Percentiles rank a stretch among this genome's conserved stretches.
phyloP scores from a whole-genome alignment of 345 rosid genomes.

The Moricandia moricandioides region DNA sequence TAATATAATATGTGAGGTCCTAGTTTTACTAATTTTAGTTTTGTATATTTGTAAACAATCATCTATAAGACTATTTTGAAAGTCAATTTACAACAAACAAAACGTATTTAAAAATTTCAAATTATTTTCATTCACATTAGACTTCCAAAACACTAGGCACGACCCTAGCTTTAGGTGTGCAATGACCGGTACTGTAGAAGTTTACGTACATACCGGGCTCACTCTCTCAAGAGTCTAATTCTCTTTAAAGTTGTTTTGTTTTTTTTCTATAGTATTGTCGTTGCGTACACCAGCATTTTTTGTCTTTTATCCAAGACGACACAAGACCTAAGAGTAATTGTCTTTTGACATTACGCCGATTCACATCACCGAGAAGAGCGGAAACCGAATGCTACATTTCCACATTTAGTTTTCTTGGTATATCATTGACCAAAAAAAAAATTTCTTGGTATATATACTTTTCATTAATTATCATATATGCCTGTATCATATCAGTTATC shows the following conservation, averaged over 20 bases:
- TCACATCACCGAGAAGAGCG: conserved; percentile 32
- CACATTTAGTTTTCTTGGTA: background rate
- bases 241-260: conserved; percentile 1
- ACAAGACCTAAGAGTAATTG: background rate
- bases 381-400: conserved; percentile 5
- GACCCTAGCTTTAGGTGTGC: background rate
- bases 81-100: background rate
- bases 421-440: background rate
- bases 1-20: background rate
- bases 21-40: background rate
- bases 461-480: too few species aligned
- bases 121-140: background rate
- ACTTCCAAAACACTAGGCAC: background rate
- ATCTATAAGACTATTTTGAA: background rate
- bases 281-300: conserved; percentile 18
- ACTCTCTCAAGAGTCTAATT: background rate
- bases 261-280: conserved; percentile 22
- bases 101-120: background rate
- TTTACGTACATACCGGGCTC: conserved; percentile 13
- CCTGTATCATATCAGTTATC: too few species aligned
- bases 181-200: conserved; percentile 14
- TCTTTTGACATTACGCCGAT: conserved; percentile 18
- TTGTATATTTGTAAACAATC: background rate
- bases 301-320: conserved; percentile 22
- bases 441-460: background rate